Conservation (phyloP, 1,139 yeast species). For the Hyphopichia burtonii region DNA sequence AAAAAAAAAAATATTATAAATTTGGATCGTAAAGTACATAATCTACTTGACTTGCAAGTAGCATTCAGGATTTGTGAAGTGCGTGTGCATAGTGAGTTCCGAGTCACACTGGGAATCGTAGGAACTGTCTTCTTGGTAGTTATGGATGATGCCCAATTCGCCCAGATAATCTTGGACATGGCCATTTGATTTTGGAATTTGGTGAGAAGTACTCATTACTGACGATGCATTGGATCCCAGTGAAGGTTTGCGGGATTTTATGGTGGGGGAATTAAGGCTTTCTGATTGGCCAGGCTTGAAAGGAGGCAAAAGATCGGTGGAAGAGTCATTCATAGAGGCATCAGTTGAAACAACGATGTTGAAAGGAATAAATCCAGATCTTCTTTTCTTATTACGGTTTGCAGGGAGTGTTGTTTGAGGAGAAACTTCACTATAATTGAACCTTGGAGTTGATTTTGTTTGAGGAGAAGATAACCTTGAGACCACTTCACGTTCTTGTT, state of each 20-base stretch:
- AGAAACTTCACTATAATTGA: background rate
- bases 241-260: background rate
- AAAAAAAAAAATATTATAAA: no score
- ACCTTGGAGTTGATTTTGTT: background rate
- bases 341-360: conserved; percentile 6
- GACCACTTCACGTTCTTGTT: conserved; percentile 18
- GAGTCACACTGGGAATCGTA: conserved; percentile 3
- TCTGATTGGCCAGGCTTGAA: conserved; percentile 5
- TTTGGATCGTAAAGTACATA: no score
- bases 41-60: background rate
- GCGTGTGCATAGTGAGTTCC: conserved; percentile 7
- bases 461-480: conserved; percentile 3
- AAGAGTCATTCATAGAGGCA: background rate
- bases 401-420: background rate
- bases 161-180: background rate
- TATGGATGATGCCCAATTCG: background rate
- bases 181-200: background rate
- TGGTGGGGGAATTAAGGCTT: background rate
- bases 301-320: conserved; percentile 2
- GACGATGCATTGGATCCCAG: conserved; percentile 17
- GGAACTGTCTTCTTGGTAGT: background rate
- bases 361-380: conserved; percentile 9
- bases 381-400: conserved; percentile 1
- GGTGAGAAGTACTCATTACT: conserved; percentile 19
- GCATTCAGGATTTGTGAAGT: conserved; percentile 19